Conservation (phyloP, 2,329 filamentous ascomycete genomes). For the Teratosphaeria zuluensis region DNA sequence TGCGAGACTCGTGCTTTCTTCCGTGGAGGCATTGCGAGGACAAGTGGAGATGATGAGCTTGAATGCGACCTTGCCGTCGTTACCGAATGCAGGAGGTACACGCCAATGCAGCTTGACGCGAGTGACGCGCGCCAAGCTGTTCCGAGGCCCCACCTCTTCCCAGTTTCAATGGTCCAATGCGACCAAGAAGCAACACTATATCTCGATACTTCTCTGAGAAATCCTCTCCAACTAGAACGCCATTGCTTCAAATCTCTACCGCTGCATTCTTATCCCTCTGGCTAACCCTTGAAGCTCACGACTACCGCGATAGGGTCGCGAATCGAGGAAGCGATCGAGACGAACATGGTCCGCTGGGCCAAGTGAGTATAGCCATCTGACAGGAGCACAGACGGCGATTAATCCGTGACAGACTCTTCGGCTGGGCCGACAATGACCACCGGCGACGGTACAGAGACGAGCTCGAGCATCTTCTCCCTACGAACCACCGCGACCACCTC, state of each 20-base stretch:
- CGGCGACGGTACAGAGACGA: slow-evolving; percentile 31
- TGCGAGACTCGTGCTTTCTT: slow-evolving; percentile 49
- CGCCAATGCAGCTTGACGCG: neutral
- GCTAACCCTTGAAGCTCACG: neutral
- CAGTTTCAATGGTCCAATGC: neutral
- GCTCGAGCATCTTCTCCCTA: slow-evolving; percentile 48
- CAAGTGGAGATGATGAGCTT: neutral
- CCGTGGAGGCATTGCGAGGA: slow-evolving; percentile 54
- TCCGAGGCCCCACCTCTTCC: neutral
- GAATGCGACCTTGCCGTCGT: neutral
- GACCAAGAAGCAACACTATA: neutral
- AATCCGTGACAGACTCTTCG: slow-evolving; percentile 9
- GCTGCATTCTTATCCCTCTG: too few relatives aligned
- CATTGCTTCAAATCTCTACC: too few relatives aligned
- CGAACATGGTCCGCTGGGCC: slow-evolving; percentile 12
- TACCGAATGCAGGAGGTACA: neutral
- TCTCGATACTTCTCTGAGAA: too few relatives aligned
- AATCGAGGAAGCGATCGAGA: neutral
- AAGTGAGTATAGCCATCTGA: slow-evolving; percentile 6
- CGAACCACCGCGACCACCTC: slow-evolving; percentile 46
- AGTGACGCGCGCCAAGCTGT: neutral
- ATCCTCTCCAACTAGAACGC: too few relatives aligned
- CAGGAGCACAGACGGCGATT: neutral
- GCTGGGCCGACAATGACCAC: slow-evolving; percentile 26
- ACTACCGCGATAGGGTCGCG: slow-evolving; percentile 5